phyloP scores from a whole-genome alignment of 345 rosid species.

The Hibiscus tridactylites region DNA sequence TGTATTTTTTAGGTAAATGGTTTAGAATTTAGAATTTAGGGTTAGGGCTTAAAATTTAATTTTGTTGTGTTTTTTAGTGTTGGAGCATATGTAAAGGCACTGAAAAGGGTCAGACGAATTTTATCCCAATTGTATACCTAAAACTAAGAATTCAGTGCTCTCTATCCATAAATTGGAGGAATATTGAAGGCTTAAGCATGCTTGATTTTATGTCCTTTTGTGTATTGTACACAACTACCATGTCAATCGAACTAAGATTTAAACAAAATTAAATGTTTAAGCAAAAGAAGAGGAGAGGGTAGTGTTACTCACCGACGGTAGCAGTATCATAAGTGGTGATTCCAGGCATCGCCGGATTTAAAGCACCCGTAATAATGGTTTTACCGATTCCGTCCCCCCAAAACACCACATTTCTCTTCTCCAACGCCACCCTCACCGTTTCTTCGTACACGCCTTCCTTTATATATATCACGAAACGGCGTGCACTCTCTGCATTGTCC shows the following conservation, averaged over 20 bases:
- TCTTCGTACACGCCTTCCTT: conserved; percentile 65
- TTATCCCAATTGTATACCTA: neutral
- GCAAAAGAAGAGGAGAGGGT: neutral
- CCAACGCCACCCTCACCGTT: conserved; percentile 61
- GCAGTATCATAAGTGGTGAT: conserved; percentile 63
- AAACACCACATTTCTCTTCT: conserved; percentile 78
- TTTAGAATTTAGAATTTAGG: too few species aligned
- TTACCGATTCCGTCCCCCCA: conserved; percentile 81
- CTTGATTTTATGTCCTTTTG: too few species aligned
- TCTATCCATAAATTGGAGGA: too few species aligned
- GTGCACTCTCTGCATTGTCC: conserved; percentile 16
- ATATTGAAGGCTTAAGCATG: too few species aligned
- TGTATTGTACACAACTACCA: too few species aligned
- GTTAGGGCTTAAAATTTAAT: too few species aligned
- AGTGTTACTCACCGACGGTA: conserved; percentile 55
- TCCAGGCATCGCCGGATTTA: conserved; percentile 44
- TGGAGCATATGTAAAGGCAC: too few species aligned
- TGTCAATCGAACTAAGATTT: too few species aligned
- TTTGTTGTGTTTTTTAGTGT: too few species aligned
- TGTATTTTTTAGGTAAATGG: too few species aligned
- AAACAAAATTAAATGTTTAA: neutral
- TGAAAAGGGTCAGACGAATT: too few species aligned
- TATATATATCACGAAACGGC: conserved; percentile 56
- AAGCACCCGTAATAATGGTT: conserved; percentile 72
- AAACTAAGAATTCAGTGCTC: neutral